A percentile compares a stretch with the other conserved stretches of the same genome.
Conservation (phyloP, 202 grass and related monocot genomes). For the Brachypodium distachyon region DNA sequence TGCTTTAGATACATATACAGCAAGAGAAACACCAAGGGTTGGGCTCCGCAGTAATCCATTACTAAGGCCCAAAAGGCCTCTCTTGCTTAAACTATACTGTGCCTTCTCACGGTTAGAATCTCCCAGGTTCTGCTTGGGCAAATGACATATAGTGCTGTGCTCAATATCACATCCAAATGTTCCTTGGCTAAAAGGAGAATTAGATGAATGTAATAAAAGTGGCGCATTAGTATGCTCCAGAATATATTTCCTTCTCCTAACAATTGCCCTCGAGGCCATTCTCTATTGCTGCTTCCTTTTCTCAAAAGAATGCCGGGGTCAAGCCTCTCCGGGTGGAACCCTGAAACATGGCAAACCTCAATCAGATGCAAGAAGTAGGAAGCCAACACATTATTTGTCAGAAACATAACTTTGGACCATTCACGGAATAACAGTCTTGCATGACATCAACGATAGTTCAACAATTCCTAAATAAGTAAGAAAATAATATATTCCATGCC, state of each 20-base stretch:
- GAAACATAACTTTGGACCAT: not conserved
- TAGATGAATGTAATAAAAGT: slow-evolving; percentile 19
- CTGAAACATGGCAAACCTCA: slow-evolving; percentile 36
- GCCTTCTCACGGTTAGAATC: slow-evolving; percentile 22
- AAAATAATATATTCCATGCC: not conserved
- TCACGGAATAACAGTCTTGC: not conserved
- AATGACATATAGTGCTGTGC: slow-evolving; percentile 10
- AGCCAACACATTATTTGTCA: not conserved
- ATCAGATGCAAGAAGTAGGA: not conserved
- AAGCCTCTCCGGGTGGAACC: slow-evolving; percentile 41
- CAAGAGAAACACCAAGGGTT: slow-evolving; percentile 22
- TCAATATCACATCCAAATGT: slow-evolving; percentile 32
- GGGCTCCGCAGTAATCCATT: slow-evolving; percentile 18
- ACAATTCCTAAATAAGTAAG: not conserved
- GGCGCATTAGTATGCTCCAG: slow-evolving; percentile 26
- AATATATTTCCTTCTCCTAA: slow-evolving; percentile 55
- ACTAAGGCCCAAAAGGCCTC: slow-evolving; percentile 17
- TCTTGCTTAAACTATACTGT: slow-evolving; percentile 26
- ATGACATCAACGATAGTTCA: not conserved
- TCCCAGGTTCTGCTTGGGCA: slow-evolving; percentile 9
- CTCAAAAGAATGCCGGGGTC: slow-evolving; percentile 32
- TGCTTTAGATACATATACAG: slow-evolving; percentile 17
- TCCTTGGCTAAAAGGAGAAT: slow-evolving; percentile 31
- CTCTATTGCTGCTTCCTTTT: slow-evolving; percentile 42
- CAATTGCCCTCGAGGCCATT: slow-evolving; percentile 69